Conservation (phyloP, 2,329 filamentous ascomycete genomes). For the Pseudocercospora eumusae region DNA sequence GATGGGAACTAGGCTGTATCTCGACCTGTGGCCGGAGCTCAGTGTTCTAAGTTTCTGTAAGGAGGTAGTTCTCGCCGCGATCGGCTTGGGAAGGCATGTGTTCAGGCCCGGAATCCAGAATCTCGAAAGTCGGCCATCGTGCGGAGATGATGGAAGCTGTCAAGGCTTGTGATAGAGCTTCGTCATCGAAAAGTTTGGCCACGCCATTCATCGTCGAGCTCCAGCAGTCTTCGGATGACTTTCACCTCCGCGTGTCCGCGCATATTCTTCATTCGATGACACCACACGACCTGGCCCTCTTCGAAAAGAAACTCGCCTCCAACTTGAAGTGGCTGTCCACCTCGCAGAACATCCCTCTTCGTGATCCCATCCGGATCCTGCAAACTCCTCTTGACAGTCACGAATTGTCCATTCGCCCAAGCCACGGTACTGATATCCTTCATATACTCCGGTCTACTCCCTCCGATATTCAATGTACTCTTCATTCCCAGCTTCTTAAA, state of each 20-base stretch:
- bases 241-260: slow-evolving; percentile 43
- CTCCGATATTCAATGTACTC: slow-evolving; percentile 39
- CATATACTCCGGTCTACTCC: slow-evolving; percentile 42
- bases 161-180: background rate
- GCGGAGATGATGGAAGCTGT: background rate
- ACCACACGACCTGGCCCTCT: slow-evolving; percentile 45
- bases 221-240: slow-evolving; percentile 41
- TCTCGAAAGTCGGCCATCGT: background rate
- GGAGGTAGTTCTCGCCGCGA: background rate
- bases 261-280: slow-evolving; percentile 45
- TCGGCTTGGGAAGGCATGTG: background rate
- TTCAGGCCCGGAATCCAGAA: background rate
- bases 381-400: slow-evolving; percentile 31
- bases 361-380: slow-evolving; percentile 37
- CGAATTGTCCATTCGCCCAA: slow-evolving; percentile 40
- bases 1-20: no score
- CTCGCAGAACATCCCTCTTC: slow-evolving; percentile 38
- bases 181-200: no score
- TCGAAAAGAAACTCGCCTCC: slow-evolving; percentile 47
- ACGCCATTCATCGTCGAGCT: slow-evolving; percentile 43
- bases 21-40: background rate
- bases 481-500: slow-evolving; percentile 43
- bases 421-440: slow-evolving; percentile 36
- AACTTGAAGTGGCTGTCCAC: slow-evolving; percentile 44
- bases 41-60: no score